A percentile compares a stretch with the other conserved stretches of the same genome.
These are phyloP conservation scores for Mycosphaerella sp. DNA, from an alignment of 2,329 filamentous ascomycete species.

Conservation along the genomic window DNA sequence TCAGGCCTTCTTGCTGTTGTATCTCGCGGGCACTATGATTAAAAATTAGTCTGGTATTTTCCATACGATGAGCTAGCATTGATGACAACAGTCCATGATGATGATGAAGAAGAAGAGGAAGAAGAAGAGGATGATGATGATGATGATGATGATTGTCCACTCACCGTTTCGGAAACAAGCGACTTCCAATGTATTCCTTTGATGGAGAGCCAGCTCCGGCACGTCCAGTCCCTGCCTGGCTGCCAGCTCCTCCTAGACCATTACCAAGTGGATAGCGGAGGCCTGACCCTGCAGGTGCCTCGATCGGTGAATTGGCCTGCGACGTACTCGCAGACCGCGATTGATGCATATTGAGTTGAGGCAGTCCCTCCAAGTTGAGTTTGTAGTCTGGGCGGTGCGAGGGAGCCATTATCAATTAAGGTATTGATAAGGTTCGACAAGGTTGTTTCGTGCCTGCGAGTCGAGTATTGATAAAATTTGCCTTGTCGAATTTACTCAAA, in stretches of 20 bases:
- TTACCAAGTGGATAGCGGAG: slow-evolving; percentile 68
- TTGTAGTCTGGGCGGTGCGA: slow-evolving; percentile 70
- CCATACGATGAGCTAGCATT: background rate
- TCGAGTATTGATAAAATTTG: slow-evolving; percentile 4
- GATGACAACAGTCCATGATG: too few relatives aligned
- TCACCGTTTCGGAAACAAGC: slow-evolving; percentile 90
- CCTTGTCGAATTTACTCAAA: slow-evolving; percentile 10
- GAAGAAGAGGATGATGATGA: background rate
- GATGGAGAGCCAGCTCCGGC: slow-evolving; percentile 94
- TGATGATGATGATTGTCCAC: slow-evolving; percentile 31
- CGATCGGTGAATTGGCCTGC: slow-evolving; percentile 71
- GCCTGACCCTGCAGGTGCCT: slow-evolving; percentile 57
- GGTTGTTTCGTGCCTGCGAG: slow-evolving; percentile 15
- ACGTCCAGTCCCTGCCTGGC: slow-evolving; percentile 53
- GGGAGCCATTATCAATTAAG: slow-evolving; percentile 89
- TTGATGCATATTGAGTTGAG: slow-evolving; percentile 56
- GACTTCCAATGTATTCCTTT: slow-evolving; percentile 68
- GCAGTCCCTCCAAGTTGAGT: slow-evolving; percentile 75
- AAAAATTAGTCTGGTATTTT: slow-evolving; percentile 4
- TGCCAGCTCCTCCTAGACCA: slow-evolving; percentile 49
- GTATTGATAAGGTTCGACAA: slow-evolving; percentile 16
- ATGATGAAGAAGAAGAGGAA: too few relatives aligned
- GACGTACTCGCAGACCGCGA: slow-evolving; percentile 73
- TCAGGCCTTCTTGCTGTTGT: slow-evolving; percentile 87
- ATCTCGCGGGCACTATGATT: slow-evolving; percentile 77